Percentiles rank a stretch among this genome's conserved stretches.
Evolutionary conservation across 2,329 filamentous ascomycete species (phyloP).

Genomic region (Lasiodiplodia sp.): DNA sequence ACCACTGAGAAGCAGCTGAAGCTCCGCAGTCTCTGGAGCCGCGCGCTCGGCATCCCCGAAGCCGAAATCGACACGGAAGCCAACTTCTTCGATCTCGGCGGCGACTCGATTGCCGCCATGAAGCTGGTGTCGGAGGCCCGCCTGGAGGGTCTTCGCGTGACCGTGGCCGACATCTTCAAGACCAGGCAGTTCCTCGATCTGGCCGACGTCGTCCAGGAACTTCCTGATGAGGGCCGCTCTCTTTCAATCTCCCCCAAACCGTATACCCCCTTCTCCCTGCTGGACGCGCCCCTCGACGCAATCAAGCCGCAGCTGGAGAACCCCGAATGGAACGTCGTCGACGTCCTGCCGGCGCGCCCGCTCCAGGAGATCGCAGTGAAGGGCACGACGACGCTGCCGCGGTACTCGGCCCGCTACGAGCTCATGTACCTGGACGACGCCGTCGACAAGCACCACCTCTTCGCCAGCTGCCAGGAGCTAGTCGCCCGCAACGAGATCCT

Average conservation of each 20-base stretch:
- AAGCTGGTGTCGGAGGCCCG: constrained; percentile 51
- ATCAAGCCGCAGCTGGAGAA: constrained; percentile 62
- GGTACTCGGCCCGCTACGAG: constrained; percentile 70
- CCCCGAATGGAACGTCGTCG: constrained; percentile 59
- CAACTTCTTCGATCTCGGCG: constrained; percentile 56
- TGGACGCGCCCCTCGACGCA: constrained; percentile 48
- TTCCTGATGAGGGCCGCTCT: constrained; percentile 49
- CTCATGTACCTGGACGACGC: constrained; percentile 66
- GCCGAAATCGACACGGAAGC: constrained; percentile 47
- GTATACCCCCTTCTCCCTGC: constrained; percentile 59
- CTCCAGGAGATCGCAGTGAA: constrained; percentile 67
- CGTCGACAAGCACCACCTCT: constrained; percentile 59
- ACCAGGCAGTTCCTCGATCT: constrained; percentile 58
- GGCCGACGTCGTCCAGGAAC: constrained; percentile 49
- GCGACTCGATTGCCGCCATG: constrained; percentile 57
- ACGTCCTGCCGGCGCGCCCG: constrained; percentile 66
- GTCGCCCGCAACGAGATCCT: constrained; percentile 69
- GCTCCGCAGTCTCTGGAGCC: constrained; percentile 37
- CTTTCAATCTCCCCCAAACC: constrained; percentile 37
- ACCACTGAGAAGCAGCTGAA: constrained; percentile 38
- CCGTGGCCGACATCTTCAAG: constrained; percentile 55
- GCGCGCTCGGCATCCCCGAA: constrained; percentile 40
- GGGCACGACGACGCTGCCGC: constrained; percentile 64
- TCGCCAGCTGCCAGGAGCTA: constrained; percentile 62
- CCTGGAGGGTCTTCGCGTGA: constrained; percentile 44